Base-by-base conservation (phyloP, 2,329 filamentous ascomycete genomes). In the Metarhizium sp. region DNA sequence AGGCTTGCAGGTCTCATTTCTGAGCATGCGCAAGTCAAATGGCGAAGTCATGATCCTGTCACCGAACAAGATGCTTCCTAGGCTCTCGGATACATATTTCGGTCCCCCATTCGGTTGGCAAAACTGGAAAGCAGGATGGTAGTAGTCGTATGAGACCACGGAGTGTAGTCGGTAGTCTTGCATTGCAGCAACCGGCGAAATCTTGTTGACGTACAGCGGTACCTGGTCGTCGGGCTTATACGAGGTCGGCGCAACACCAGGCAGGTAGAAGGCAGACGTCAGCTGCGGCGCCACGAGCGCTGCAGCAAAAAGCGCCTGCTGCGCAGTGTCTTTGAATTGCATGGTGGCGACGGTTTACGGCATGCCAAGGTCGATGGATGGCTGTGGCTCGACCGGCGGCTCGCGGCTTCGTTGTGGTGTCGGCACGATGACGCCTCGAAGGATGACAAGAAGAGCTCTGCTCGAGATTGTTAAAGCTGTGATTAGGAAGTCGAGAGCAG, bases 11-110 rank as follows among this genome's bases (percentile, higher is more conserved):
- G 85, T 86, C 71, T 96, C 88, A 68, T 99, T 94, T 59, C 84
- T 76, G 55, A 75, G 84, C 92, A 99, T 96, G 62, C 84, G 81
- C 58, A 97, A 77, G 67, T 96, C 84, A 67, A 95, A 96, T 0
- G 92, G 90, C 40, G 92, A 97, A n/a, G 90, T 95, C 75, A 90
- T 90, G 74, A 99, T 99, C 55, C 94, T 84, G 73, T 99, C 94
- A 62, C 94, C 94, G 64, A 99, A 99, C 52, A 99, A 74, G 67
- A 99, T 99, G 77, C 92, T 96, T 29, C 94, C 94, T 60, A 99
- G 73, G 59, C 71, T 72, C 74, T 96, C 94, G 45, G 89, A 86
- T 25, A 95, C 84, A 75, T 88, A 81, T 68, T 92, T 72, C 8
- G 91, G 85, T 2, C 90, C 90, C 58, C 78, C 85, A 55, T 87